Evolutionary conservation across 2,329 filamentous ascomycete species (phyloP), one percentile per base, ranked within the genome.

Genomic region (Fusarium pilosicola): DNA sequence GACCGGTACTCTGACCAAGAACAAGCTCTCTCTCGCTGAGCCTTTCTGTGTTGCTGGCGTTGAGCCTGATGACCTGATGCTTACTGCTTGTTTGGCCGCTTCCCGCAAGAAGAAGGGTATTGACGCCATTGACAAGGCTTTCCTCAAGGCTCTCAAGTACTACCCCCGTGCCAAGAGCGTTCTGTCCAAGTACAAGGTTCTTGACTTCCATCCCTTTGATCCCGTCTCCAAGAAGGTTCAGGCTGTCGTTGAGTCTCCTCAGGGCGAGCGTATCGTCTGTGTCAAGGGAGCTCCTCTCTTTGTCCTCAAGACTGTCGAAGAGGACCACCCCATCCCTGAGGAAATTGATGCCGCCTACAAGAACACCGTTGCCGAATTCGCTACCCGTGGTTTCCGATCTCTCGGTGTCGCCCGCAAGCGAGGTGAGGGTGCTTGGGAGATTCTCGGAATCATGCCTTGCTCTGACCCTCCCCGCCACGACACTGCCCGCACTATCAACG

Each of bases 41-140:
- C 94, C 94, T 65, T 97, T 92, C 87, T 94, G 91, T 44, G 93
- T 96, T 71, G 87, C 89, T 70, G 94, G 94, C 80, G 93, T 97
- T 68, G 93, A 95, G 76, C 89, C 92, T 41, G 93, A 96, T 83
- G 94, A 97, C 79, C 92, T 97, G 73, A 97, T 97, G 94, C 88
- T 97, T 75, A 96, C 94, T 85, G 94, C 94, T 79, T 97, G 94
- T 83, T 86, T 97, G 80, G 94, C 94, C 79, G 94, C 94, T 73
- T 96, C 93, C 76, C 93, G 94, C 86, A 97, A 96, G 90, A 96
- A 95, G 89, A 97, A 97, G 88, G 94, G 94, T 87, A 95, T 97
- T 74, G 94, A 97, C 81, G 93, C 95, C 76, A 97, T 97, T 78
- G 95, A 97, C 89, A 96, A 96, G 88, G 94, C 94, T 81, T 97